phyloP scores from a whole-genome alignment of 306 rosid genomes.

The Spatholobus suberectus region DNA sequence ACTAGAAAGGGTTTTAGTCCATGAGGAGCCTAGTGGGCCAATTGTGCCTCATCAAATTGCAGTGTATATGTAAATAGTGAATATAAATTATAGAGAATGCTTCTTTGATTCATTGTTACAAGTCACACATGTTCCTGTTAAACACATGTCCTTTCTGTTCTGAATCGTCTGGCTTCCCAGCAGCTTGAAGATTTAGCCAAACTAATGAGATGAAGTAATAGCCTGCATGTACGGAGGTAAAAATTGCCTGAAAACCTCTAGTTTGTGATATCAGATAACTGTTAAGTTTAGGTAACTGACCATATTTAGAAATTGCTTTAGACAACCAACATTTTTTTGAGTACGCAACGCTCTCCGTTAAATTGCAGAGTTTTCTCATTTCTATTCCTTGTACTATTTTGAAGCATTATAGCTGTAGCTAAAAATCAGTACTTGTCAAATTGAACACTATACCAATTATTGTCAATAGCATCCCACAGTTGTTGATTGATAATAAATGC shows the following conservation, averaged over 20 bases:
- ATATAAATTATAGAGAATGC: constrained; percentile 38
- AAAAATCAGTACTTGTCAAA: not conserved
- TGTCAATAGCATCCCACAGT: not conserved
- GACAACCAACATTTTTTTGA: not conserved
- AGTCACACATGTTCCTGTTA: not conserved
- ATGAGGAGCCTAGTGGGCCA: not conserved
- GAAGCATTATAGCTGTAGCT: constrained; percentile 20
- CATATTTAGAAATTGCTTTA: not conserved
- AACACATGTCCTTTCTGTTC: not conserved
- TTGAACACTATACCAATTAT: constrained; percentile 22
- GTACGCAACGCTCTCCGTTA: not conserved
- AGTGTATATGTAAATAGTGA: constrained; percentile 20
- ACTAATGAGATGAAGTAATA: not conserved
- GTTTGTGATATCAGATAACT: not conserved
- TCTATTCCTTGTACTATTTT: not conserved
- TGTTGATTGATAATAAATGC: not conserved
- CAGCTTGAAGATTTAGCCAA: not conserved
- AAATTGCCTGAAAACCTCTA: not conserved
- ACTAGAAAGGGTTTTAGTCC: not conserved
- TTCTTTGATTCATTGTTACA: not conserved
- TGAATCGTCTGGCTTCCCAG: not conserved
- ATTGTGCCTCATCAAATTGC: not conserved
- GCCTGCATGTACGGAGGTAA: not conserved
- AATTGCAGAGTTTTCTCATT: not conserved
- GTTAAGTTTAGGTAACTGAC: not conserved